Evolutionary conservation across 140 eudicot genomes (phyloP), one percentile per base, ranked within the genome.

Genomic region (Anethum foeniculum): DNA sequence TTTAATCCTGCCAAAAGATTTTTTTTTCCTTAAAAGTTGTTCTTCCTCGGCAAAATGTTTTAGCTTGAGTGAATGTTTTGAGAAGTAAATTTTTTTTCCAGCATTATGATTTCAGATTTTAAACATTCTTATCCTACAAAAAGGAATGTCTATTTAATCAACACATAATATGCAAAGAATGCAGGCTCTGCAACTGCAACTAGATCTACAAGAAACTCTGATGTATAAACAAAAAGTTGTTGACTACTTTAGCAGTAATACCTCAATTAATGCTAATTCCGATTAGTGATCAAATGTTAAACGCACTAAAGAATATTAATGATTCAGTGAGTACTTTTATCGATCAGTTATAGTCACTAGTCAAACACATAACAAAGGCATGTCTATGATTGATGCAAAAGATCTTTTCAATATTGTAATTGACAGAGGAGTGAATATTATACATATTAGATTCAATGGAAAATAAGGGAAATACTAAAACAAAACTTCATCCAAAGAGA

Each of bases 1-100:
- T 83, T 91, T 91, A 62, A 91, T 91, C 90, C 96, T 91, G 83
- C 80, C 58, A 75, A 27, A 82, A 83, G 52, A 39, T 47, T 47
- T 12, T 47, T 3, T 47, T 47, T 13, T 34, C 38, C 16, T 13
- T 47, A 18, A 5, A 11, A 62, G 2, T n/a, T 18, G 44, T 71
- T 72, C 28, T 12, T 47, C n/a, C 47, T 75, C 19, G 34, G 79
- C 14, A 75, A 30, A 76, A 19, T 30, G 41, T 76, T 49, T n/a
- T 19, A 25, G 4, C 12, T 76, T 13, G 36, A 16, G 30, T 47
- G 11, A 76, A 76, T 52, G 60, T 27, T 49, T 51, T 48, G 27
- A 32, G 7, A 8, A 15, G 43, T 32, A 15, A 21, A 0, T 4
- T 47, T 52, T 76, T 34, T 34, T 21, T 15, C 67, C 34, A 47